Conservation (phyloP, 495 filamentous ascomycete species). For the Penicillium cataractarum region DNA sequence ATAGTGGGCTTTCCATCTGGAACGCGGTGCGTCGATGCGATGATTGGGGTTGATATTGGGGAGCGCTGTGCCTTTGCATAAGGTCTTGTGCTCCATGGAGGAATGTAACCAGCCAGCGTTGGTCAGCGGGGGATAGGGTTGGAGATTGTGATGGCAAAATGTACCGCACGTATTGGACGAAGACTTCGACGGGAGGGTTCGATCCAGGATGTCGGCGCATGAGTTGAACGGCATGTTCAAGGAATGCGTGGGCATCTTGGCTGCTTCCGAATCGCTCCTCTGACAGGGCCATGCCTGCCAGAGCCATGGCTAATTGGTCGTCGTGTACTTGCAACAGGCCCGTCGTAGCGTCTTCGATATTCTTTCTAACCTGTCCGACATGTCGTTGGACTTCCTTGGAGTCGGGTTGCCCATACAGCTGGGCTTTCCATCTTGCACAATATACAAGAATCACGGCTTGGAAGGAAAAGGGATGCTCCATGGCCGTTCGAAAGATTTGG, state of each 20-base stretch:
- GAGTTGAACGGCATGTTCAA: constrained; percentile 37
- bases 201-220: constrained; percentile 36
- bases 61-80: constrained; percentile 38
- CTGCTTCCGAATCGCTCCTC: constrained; percentile 48
- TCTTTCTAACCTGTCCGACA: constrained; percentile 25
- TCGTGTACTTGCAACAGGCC: constrained; percentile 27
- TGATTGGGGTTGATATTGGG: constrained; percentile 30
- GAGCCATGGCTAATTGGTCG: constrained; percentile 39
- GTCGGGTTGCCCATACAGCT: constrained; percentile 29
- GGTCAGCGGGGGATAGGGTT: constrained; percentile 20
- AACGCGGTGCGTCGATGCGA: constrained; percentile 40
- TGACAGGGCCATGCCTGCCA: constrained; percentile 45
- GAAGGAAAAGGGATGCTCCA: constrained; percentile 43
- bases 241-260: constrained; percentile 30
- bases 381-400: constrained; percentile 33
- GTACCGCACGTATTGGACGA: constrained; percentile 46
- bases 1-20: constrained; percentile 46
- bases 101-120: constrained; percentile 41
- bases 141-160: constrained; percentile 28
- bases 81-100: constrained; percentile 42
- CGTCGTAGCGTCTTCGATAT: constrained; percentile 31
- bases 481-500: constrained; percentile 40
- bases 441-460: constrained; percentile 44
- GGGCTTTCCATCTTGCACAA: constrained; percentile 44
- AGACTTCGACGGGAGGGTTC: constrained; percentile 31